Percentiles rank a stretch among this genome's conserved stretches.
These are phyloP conservation scores for Hirschfeldia incana DNA, from an alignment of 345 rosid genomes.

Conservation along the genomic window DNA sequence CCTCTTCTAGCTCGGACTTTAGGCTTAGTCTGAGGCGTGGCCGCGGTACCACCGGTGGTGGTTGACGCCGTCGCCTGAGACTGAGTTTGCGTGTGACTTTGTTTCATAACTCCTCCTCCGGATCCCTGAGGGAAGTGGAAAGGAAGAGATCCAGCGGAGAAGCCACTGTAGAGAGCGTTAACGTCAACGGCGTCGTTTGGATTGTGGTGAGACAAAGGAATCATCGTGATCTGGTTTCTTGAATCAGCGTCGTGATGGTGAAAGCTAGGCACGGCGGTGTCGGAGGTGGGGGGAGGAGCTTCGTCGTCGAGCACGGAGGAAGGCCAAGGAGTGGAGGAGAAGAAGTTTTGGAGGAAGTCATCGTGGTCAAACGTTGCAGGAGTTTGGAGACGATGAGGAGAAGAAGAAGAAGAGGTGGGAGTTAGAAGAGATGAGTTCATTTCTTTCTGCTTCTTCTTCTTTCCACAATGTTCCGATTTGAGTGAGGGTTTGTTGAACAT, in stretches of 20 bases:
- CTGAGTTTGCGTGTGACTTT: constrained; percentile 45
- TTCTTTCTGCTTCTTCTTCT: neutral
- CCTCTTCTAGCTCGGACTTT: constrained; percentile 94
- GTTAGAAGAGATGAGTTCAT: constrained; percentile 33
- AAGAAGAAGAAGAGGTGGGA: constrained; percentile 34
- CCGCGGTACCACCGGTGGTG: constrained; percentile 35
- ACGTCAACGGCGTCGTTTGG: constrained; percentile 41
- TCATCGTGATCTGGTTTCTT: constrained; percentile 56
- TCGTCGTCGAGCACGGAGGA: constrained; percentile 27
- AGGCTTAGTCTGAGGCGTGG: constrained; percentile 61
- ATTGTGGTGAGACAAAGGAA: constrained; percentile 29
- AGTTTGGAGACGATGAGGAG: constrained; percentile 33
- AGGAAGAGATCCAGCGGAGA: constrained; percentile 68
- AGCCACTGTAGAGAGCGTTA: constrained; percentile 53
- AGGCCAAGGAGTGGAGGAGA: constrained; percentile 62
- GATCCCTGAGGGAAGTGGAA: constrained; percentile 64
- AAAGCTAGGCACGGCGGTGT: constrained; percentile 16
- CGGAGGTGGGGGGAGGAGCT: constrained; percentile 25
- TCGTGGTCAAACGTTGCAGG: constrained; percentile 46
- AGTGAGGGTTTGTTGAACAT: constrained; percentile 25
- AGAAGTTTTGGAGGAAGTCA: constrained; percentile 81
- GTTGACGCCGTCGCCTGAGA: constrained; percentile 47
- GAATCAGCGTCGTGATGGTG: constrained; percentile 50
- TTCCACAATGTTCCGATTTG: neutral
- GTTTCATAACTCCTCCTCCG: constrained; percentile 43